Evolutionary conservation across 805 yeast genomes (phyloP), one percentile per base, ranked within the genome.

Genomic region (Lipomyces sp.): DNA sequence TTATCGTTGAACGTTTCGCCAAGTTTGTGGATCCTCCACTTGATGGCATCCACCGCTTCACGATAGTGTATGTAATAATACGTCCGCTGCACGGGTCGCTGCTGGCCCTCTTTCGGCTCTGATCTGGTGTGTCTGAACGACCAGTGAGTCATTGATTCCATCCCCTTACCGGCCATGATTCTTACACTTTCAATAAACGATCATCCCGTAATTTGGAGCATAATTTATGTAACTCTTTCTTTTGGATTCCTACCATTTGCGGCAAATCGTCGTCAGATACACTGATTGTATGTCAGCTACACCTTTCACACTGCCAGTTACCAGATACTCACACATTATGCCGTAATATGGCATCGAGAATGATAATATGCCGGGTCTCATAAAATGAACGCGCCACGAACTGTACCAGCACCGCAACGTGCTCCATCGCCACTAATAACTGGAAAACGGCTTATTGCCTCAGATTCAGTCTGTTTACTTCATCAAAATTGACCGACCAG

Each of bases 21-120:
- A 34, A 95, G 84, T 57, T 90, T 86, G 76, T 94, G 97, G 66
- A 94, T 90, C 75, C 93, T 92, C 98, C 98, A 95, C 78, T 95
- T 95, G 75, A 95, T 87, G 2, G 97, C 87, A 79, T 95, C 99
- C 53, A 95, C 90, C 0, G 98, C 96, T 77, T 92, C 97, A 2
- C 97, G 91, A 75, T 85, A 86, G 75, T 92, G 97, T 63, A 94
- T 88, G 77, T 85, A 95, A 79, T 89, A 95, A 73, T 92, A 92
- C 2, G 94, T 89, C 73, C 93, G 84, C 33, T 88, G 84, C 57
- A 87, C 86, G 64, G 89, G 85, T 69, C 97, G 82, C 68, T 81
- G 80, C 64, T 84, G 83, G 3, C 85, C 86, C 66, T 85, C 89
- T 69, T 86, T 84, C 74, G 86, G 72, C 56, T 72, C 73, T 59